phyloP scores from a whole-genome alignment of 345 rosid genomes.

The Turnera subulata region DNA sequence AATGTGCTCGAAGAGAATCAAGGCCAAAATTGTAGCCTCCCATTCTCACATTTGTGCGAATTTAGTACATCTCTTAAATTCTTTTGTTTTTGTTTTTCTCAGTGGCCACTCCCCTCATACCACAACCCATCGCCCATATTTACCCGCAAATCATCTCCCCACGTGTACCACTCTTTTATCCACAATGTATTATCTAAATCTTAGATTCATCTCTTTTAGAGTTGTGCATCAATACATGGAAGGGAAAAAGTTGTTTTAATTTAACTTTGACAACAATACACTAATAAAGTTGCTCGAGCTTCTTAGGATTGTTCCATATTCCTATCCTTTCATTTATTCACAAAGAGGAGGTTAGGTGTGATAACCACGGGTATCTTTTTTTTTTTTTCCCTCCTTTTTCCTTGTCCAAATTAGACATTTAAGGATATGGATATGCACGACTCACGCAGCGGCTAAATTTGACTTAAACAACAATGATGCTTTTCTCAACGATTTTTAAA shows the following conservation, averaged over 20 bases:
- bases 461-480: too few species aligned
- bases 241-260: neutral
- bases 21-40: neutral
- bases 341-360: too few species aligned
- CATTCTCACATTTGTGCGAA: neutral
- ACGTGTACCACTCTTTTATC: neutral
- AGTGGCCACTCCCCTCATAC: slow-evolving; percentile 7
- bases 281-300: neutral
- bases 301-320: neutral
- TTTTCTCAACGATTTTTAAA: too few species aligned
- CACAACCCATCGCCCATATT: too few species aligned
- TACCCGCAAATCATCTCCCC: neutral
- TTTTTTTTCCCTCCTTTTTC: too few species aligned
- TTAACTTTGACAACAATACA: neutral
- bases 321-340: too few species aligned
- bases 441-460: too few species aligned
- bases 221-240: neutral
- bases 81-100: too few species aligned
- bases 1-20: slow-evolving; percentile 8
- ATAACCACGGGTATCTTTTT: too few species aligned
- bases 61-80: neutral
- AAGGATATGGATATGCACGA: too few species aligned
- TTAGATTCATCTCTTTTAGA: neutral
- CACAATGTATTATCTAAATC: neutral
- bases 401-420: too few species aligned